Evolutionary conservation across 2,329 filamentous ascomycete species (phyloP), one percentile per base, ranked within the genome.

Genomic region (Phialocephala subalpina): DNA sequence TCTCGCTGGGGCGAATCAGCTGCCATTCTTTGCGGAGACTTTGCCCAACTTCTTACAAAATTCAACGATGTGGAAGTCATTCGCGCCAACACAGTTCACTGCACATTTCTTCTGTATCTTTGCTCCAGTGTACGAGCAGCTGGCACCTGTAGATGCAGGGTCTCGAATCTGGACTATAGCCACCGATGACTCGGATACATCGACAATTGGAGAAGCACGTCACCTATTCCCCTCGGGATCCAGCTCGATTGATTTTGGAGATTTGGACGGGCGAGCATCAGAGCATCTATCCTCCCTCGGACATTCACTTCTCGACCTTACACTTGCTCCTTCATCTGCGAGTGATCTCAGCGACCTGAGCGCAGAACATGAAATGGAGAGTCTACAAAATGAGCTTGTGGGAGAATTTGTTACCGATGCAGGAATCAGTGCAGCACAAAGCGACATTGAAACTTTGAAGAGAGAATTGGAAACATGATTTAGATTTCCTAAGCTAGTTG

Each of bases 71-170:
- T 52, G 47, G 47, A 22, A 22, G 25, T 52, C 47, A 52, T 52
- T 52, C 47, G 47, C 47, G 16, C 47, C 47, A 27, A 20, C 20
- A 27, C 47, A 52, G 47, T 52, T 52, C 47, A 52, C 47, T 3
- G 47, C 47, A 5, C 47, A 52, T 52, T 52, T 52, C 47, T 52
- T 52, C 22, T 27, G 47, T 22, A 52, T 52, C 20, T 52, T 52
- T 27, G 47, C 47, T 7, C 47, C 47, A 7, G 47, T 52, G 25
- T 52, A 52, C 16, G 47, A 52, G 47, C 47, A 52, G 3, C 20
- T 52, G 12, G 47, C 47, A 9, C 47, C 47, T 11, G 47, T 29
- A 29, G 47, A 52, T 52, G 47, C 47, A 8, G 47, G 20, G 11
- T 52, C 47, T 3, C 47, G 47, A 11, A 52, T 52, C 47, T 52